phyloP scores from a whole-genome alignment of 345 rosid species.

The Aquilaria malaccensis region DNA sequence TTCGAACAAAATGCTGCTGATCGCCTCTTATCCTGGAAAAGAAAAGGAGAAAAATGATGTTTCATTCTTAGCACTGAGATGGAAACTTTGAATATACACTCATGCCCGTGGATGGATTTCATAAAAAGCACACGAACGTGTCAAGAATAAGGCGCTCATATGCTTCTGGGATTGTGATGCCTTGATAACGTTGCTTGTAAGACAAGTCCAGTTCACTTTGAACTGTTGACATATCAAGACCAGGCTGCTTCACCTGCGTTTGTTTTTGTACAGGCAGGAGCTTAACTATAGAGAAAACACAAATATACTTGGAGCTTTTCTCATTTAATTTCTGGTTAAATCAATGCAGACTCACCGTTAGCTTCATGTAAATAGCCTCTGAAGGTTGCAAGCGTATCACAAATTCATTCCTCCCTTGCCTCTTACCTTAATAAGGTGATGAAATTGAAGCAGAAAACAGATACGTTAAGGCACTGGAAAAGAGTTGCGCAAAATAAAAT shows the following conservation, averaged over 20 bases:
- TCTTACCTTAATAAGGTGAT: slow-evolving; percentile 44
- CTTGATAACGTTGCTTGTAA: slow-evolving; percentile 85
- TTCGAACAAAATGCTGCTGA: slow-evolving; percentile 98
- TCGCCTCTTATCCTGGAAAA: slow-evolving; percentile 81
- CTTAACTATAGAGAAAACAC: not conserved
- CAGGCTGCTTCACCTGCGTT: slow-evolving; percentile 94
- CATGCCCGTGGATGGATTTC: not conserved
- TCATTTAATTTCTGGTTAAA: slow-evolving; percentile 1
- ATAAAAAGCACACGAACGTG: slow-evolving; percentile 44
- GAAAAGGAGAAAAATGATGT: not conserved
- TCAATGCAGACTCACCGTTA: slow-evolving; percentile 50
- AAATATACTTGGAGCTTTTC: slow-evolving; percentile 1
- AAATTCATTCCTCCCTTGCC: slow-evolving; percentile 97
- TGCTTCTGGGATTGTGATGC: slow-evolving; percentile 83
- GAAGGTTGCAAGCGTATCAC: slow-evolving; percentile 96
- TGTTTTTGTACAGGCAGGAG: slow-evolving; percentile 5
- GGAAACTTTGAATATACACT: not conserved
- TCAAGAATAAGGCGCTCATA: slow-evolving; percentile 97
- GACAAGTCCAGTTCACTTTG: slow-evolving; percentile 98
- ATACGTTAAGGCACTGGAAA: not conserved
- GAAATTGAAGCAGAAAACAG: slow-evolving; percentile 9
- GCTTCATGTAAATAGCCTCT: slow-evolving; percentile 98
- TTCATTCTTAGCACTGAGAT: slow-evolving; percentile 1
- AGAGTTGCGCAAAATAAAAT: not conserved
- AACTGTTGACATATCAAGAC: slow-evolving; percentile 84